Conservation (phyloP, 148 eudicot species). For the Nyssa sinensis region DNA sequence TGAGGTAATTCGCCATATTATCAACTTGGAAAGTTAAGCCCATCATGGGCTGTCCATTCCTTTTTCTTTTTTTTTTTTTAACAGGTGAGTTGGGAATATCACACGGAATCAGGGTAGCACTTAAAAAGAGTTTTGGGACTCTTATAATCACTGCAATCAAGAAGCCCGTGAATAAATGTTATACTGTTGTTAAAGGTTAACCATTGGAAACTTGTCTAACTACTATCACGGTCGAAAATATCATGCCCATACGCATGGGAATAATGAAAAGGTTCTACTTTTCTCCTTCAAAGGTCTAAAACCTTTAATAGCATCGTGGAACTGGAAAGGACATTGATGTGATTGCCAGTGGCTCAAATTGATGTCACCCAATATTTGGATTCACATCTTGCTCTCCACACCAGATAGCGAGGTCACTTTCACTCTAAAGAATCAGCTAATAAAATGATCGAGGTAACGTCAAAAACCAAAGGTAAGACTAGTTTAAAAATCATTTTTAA, state of each 20-base stretch:
- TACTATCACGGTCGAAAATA: conserved; percentile 7
- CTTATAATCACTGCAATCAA: conserved; percentile 14
- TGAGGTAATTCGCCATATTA: background rate
- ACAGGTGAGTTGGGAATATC: background rate
- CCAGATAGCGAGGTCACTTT: too few species aligned
- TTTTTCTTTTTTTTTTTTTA: background rate
- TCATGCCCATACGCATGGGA: conserved; percentile 18
- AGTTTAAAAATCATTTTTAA: too few species aligned
- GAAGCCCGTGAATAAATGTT: conserved; percentile 24
- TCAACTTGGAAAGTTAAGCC: background rate
- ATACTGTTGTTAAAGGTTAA: background rate
- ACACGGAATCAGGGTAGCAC: conserved; percentile 2
- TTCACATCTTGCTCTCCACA: too few species aligned
- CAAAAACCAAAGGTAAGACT: too few species aligned
- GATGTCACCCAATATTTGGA: too few species aligned
- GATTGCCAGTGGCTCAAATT: too few species aligned
- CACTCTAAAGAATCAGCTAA: too few species aligned
- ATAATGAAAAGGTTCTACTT: conserved; percentile 9
- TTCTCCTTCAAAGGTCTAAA: background rate
- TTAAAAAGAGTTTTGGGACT: conserved; percentile 11
- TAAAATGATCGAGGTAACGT: too few species aligned
- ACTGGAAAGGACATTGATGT: too few species aligned
- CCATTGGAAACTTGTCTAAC: background rate
- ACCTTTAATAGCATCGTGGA: background rate
- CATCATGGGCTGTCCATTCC: too few species aligned